Evolutionary conservation across 2,329 filamentous ascomycete species (phyloP).

Genomic region (Colletotrichum sidae): DNA sequence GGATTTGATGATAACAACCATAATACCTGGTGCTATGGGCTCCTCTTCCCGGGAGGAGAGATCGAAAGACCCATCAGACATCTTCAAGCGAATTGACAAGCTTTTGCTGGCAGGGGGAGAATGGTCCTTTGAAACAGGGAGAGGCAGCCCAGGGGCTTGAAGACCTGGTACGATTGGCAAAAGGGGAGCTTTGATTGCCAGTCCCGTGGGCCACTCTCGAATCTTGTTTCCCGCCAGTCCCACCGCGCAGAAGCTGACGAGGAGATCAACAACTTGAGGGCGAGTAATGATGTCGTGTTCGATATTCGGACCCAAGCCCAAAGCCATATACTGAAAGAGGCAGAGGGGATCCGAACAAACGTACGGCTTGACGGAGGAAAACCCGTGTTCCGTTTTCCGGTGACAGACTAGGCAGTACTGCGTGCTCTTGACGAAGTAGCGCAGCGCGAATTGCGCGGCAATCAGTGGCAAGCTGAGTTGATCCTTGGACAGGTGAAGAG

Average conservation of each 20-base stretch:
- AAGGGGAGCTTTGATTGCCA: constrained; percentile 50
- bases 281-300: constrained; percentile 86
- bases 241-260: constrained; percentile 84
- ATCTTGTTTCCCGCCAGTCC: constrained; percentile 57
- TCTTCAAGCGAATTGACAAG: not conserved
- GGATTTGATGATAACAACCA: constrained; percentile 23
- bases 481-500: constrained; percentile 38
- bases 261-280: constrained; percentile 85
- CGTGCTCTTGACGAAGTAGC: constrained; percentile 82
- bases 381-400: constrained; percentile 68
- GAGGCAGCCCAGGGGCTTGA: too few relatives aligned
- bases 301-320: constrained; percentile 87
- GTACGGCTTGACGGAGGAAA: constrained; percentile 80
- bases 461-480: constrained; percentile 63
- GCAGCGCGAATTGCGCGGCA: constrained; percentile 80
- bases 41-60: constrained; percentile 40
- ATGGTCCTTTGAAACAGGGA: too few relatives aligned
- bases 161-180: not conserved
- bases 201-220: constrained; percentile 57
- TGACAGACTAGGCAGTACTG: constrained; percentile 92
- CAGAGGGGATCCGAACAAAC: constrained; percentile 83
- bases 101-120: too few relatives aligned
- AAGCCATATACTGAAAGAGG: constrained; percentile 86
- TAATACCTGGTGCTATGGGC: constrained; percentile 24
- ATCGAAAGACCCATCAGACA: constrained; percentile 40